These are phyloP conservation scores for Schizochytrium sp. DNA, from an alignment of 108 stramenopile species.

Conservation along the genomic window DNA sequence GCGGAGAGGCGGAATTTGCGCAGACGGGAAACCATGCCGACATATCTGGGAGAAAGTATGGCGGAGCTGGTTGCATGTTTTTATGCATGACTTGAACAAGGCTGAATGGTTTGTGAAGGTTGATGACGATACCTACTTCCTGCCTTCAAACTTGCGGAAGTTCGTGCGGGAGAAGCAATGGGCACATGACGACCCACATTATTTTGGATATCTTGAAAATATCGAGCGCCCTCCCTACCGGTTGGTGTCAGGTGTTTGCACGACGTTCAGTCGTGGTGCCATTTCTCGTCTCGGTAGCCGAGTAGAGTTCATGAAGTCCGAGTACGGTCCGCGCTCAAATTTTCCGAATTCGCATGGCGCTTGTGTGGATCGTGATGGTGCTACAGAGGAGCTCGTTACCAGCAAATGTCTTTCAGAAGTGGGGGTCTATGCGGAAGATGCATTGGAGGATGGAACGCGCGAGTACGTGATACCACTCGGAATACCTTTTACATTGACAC, in stretches of 20 bases:
- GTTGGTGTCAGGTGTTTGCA: slow-evolving; percentile 48
- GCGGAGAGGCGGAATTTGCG: neutral
- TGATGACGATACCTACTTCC: slow-evolving; percentile 32
- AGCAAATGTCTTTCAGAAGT: slow-evolving; percentile 33
- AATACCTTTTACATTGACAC: slow-evolving; percentile 37
- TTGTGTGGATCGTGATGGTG: slow-evolving; percentile 40
- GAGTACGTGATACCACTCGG: slow-evolving; percentile 43
- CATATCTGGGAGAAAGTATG: slow-evolving; percentile 60
- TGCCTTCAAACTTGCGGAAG: slow-evolving; percentile 5
- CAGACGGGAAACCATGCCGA: slow-evolving; percentile 26
- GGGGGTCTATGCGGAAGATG: slow-evolving; percentile 46
- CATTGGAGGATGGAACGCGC: slow-evolving; percentile 32
- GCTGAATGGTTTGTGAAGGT: slow-evolving; percentile 57
- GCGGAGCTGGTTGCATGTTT: slow-evolving; percentile 36
- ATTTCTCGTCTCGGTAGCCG: slow-evolving; percentile 17
- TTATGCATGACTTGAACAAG: neutral
- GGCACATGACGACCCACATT: slow-evolving; percentile 14
- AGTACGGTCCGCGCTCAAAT: slow-evolving; percentile 31
- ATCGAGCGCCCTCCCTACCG: neutral
- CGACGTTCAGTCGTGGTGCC: slow-evolving; percentile 2
- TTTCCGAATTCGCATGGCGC: slow-evolving; percentile 18
- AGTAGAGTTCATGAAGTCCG: neutral
- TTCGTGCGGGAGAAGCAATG: slow-evolving; percentile 4
- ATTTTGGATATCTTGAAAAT: slow-evolving; percentile 11
- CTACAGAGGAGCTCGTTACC: slow-evolving; percentile 60